Base-by-base conservation (phyloP, 2,329 filamentous ascomycete species). In the Colletotrichum musae region DNA sequence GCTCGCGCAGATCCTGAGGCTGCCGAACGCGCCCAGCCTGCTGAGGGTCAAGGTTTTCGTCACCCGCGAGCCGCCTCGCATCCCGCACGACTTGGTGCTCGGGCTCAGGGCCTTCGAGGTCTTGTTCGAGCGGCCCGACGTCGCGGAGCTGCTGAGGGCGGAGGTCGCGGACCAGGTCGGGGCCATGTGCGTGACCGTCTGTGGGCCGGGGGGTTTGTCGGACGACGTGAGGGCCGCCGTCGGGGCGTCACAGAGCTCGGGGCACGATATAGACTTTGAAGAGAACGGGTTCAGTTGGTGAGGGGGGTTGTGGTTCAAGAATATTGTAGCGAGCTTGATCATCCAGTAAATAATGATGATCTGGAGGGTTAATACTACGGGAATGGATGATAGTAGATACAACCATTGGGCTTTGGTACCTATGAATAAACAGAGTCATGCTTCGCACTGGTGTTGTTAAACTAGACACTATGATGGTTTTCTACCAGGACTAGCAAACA, bases 21-120 rank as follows among this genome's bases (percentile, higher is more conserved):
- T 93, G 87, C 87, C 90, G 48, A 85, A 86, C 66, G 87, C 91
- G 45, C 84, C 90, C 47, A 90, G 92, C 52, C 84, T 92, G 24
- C 84, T 93, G 53, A 87, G 87, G 71, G 89, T 93, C 73, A 85
- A 91, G 73, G 84, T 93, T 47, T 93, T 92, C 79, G 87, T 93
- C 72, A 93, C 92, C 4, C 83, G 89, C 57, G 91, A 91, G 0
- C 92, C 56, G 85, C 88, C 74, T 60, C n/a, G 24, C 32, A 52
- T 53, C 7, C 32, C 32, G 32, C 32, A 36, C 32, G 32, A 36
- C 32, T 36, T 36, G 32, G 48, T 24, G 15, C 15, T 53, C 28
- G 24, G 26, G n/a, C 24, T 90, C 91, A 2, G 89, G 85, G 52
- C 82, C 86, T 2, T 91, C 87, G 51, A 90, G 93, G n/a, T 89